Percentiles rank a stretch among this genome's conserved stretches.
Conservation (phyloP, 257 asterid species). For the Plectranthus barbatus region DNA sequence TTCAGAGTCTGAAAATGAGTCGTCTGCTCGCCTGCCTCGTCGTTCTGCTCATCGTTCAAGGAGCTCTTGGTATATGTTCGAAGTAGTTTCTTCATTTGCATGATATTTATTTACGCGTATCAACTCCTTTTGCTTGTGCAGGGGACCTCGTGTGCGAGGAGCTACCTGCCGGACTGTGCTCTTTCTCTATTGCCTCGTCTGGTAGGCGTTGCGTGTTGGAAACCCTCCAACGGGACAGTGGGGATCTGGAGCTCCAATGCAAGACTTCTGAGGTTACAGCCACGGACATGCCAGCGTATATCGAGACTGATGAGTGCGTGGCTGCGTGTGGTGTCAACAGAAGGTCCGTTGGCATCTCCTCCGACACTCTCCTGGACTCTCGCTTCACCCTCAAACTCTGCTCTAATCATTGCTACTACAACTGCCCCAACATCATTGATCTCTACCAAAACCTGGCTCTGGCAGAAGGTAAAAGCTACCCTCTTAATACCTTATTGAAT, state of each 20-base stretch:
- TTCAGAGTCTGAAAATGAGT: background rate
- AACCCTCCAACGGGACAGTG: slow-evolving; percentile 7
- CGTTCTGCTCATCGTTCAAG: slow-evolving; percentile 18
- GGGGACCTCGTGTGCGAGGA: slow-evolving; percentile 32
- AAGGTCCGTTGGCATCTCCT: slow-evolving; percentile 30
- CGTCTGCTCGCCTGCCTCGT: slow-evolving; percentile 10
- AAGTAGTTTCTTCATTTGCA: background rate
- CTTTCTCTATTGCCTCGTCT: slow-evolving; percentile 30
- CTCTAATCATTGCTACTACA: slow-evolving; percentile 26
- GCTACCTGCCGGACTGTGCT: slow-evolving; percentile 26
- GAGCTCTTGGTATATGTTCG: slow-evolving; percentile 20
- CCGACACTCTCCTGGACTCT: slow-evolving; percentile 29
- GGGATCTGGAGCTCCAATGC: slow-evolving; percentile 19
- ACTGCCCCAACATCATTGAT: slow-evolving; percentile 38
- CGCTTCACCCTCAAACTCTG: slow-evolving; percentile 22
- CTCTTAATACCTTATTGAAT: too few species aligned
- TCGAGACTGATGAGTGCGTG: slow-evolving; percentile 31
- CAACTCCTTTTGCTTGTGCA: background rate
- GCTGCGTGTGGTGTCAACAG: slow-evolving; percentile 31
- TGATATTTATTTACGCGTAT: background rate
- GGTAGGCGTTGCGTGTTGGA: slow-evolving; percentile 31
- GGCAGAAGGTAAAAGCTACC: slow-evolving; percentile 27
- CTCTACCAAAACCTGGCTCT: slow-evolving; percentile 35
- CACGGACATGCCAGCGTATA: slow-evolving; percentile 12
- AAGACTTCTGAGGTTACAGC: slow-evolving; percentile 26